phyloP scores from a whole-genome alignment of 2,329 filamentous ascomycete species.

The Colletotrichum sp. region DNA sequence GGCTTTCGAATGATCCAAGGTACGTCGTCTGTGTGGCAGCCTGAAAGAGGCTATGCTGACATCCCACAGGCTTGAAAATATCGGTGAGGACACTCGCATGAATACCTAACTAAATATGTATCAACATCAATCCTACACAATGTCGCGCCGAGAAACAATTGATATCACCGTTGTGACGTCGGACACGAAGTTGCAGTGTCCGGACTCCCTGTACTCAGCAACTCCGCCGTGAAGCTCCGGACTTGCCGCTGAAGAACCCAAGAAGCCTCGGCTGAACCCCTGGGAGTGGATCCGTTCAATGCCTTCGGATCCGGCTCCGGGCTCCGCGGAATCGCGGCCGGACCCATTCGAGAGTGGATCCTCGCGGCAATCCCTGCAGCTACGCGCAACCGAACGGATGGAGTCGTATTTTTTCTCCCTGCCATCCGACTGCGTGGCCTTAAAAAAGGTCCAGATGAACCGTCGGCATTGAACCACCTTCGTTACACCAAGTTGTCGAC shows the following conservation, averaged over 20 bases:
- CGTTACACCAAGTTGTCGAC: background rate
- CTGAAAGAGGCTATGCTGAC: background rate
- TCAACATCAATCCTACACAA: background rate
- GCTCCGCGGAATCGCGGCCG: background rate
- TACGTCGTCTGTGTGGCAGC: background rate
- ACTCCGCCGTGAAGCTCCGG: background rate
- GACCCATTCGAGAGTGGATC: background rate
- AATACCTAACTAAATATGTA: background rate
- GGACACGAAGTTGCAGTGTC: background rate
- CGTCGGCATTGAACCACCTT: background rate
- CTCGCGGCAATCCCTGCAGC: background rate
- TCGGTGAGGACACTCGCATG: background rate
- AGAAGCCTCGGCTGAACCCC: background rate
- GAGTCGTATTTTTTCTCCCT: background rate
- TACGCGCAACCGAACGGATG: background rate
- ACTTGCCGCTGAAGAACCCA: background rate
- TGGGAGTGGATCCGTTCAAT: background rate
- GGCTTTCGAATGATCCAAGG: fast-evolving
- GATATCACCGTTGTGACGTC: background rate
- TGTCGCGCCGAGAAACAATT: background rate
- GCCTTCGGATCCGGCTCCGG: background rate
- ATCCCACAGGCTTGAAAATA: background rate
- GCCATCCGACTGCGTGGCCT: background rate
- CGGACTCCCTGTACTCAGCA: background rate
- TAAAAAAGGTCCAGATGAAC: constrained; percentile 2